Base-by-base conservation (phyloP, 768 basidiomycete genomes). In the Hypsizygus marmoreus region DNA sequence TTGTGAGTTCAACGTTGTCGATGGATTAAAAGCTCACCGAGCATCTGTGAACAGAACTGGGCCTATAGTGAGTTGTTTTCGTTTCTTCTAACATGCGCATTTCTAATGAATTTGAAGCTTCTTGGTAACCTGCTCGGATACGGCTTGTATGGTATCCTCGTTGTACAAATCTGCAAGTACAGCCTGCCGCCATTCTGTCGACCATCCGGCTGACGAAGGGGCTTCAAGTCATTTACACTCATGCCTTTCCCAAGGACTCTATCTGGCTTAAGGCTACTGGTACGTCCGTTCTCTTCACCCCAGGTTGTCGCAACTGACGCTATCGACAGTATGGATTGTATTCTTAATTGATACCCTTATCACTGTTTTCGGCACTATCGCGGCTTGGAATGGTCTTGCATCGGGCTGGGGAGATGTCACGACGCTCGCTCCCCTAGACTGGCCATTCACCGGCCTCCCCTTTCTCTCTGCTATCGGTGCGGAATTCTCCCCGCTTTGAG, bases 321-420 rank as follows among this genome's bases (percentile, higher is more conserved):
- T 19, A 16, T 29, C 13, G n/a, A 31, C 25, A 46, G 45, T 46
- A 26, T 36, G 45, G 45, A 16, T 46, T 4, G 26, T 39, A 16
- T 46, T 37, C 23, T 46, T 46, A n/a, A 36, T 46, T 25, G 45
- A 46, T 31, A 46, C 45, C 10, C 16, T 46, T 16, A 38, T 46
- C 36, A 46, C 45, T 2, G 45, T 46, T 12, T 37, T 46, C 19
- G 36, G 35, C 20, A 46, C 45, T 8, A 36, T 46, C 13, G 35
- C 36, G 4, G 45, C 35, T 4, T 46, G 45, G 45, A 36, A 46
- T 19, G 20, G 20, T 6, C 36, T 46, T 20, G 45, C 36, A 11
- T 22, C 20, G 9, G 45, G 36, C 23, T 46, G 45, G 45, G 45
- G 45, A n/a, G 38, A 36, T 46, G 26, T 26, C 12, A 16, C 10